Conservation (phyloP, 1,139 yeast genomes). For the Magnusiomyces ingens region DNA sequence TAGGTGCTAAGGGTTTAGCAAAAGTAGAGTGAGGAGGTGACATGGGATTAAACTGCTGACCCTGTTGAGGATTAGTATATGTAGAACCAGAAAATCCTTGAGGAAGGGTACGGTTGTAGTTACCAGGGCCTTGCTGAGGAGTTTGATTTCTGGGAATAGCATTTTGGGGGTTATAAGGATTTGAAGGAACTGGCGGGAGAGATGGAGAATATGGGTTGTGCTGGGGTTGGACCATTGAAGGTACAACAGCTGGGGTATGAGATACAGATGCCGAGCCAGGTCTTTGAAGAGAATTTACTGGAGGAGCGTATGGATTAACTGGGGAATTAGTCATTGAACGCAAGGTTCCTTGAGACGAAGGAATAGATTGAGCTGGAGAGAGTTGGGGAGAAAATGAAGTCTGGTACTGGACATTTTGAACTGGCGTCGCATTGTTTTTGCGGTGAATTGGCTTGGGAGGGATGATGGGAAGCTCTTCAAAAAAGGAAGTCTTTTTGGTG, state of each 20-base stretch:
- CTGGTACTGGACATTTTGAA: conserved; percentile 9
- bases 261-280: neutral
- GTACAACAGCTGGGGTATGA: neutral
- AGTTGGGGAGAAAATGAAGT: neutral
- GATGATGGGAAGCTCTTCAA: conserved; percentile 47
- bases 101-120: too few species aligned
- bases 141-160: too few species aligned
- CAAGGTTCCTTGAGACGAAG: conserved; percentile 11
- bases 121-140: too few species aligned
- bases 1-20: neutral
- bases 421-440: conserved; percentile 16
- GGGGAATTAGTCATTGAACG: conserved; percentile 10
- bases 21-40: conserved; percentile 6
- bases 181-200: conserved; percentile 2
- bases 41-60: too few species aligned
- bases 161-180: neutral
- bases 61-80: neutral
- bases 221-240: neutral
- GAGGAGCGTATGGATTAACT: conserved; percentile 8
- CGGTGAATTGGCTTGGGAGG: conserved; percentile 23
- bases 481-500: conserved; percentile 42
- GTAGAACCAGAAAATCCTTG: neutral
- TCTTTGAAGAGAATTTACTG: neutral
- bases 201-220: conserved; percentile 13
- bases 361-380: conserved; percentile 18